Base-by-base conservation (phyloP, 1,284 basidiomycete species). In the Heliocybe sulcata region DNA sequence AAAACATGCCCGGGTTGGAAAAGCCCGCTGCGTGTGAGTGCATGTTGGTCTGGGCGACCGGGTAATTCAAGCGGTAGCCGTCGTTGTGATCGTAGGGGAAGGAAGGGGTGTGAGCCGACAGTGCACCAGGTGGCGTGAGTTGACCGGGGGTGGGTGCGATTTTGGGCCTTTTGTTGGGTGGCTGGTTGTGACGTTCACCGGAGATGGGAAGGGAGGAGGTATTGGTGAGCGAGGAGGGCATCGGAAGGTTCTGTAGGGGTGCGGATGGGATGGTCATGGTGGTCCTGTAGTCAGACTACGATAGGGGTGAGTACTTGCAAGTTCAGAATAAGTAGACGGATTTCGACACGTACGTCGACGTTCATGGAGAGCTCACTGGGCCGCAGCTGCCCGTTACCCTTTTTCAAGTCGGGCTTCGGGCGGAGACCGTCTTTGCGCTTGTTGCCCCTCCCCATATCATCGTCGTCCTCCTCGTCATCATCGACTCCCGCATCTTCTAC, bases 391-490 rank as follows among this genome's bases (percentile, higher is more conserved):
- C 45, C 55, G 19, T 23, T 49, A 53, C 57, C 33, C 49, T 45
- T 49, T 23, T 45, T 54, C 45, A 54, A 50, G 55, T 63, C 65
- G 19, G 35, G 35, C 51, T 60, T 42, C 16, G 38, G 16, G 4
- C 38, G 65, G 49, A 51, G 58, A 35, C 58, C 57, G 52, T 65
- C 64, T 3, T 59, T 60, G 22, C 64, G 66, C 45, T 64, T 60
- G 16, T n/a, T n/a, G n/a, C 54, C 14, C 55, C 57, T 53, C 62
- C 64, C 68, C 23, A 71, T 71, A 35, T 67, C 71, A 3, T 71
- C 75, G 1, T 72, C 72, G 3, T 73, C 77, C 20, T 72, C 75
- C 22, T 76, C 76, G 23, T 75, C 77, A 45, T 71, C 77, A 26
- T 75, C 78, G 14, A 69, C 75, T 6, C 63, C 72, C 16, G 59